Percentiles rank a stretch among this genome's conserved stretches.
Evolutionary conservation across 345 rosid genomes (phyloP).

Genomic region (Passiflora organensis): DNA sequence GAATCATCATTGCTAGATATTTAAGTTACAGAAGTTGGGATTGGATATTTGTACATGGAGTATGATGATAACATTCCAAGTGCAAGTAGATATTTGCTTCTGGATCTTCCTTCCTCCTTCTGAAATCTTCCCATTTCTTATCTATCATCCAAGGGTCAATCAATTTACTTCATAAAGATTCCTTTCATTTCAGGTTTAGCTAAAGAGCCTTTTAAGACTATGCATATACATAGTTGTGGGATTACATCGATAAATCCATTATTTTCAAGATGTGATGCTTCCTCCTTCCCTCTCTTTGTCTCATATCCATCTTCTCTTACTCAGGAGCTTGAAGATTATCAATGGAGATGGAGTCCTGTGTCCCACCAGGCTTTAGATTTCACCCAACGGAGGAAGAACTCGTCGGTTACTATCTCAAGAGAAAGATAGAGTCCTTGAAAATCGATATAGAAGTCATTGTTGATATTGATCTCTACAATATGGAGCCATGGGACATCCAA

Average conservation of each 20-base stretch:
- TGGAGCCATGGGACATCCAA: slow-evolving; percentile 99
- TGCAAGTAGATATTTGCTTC: no score
- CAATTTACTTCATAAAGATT: no score
- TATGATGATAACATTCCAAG: slow-evolving; percentile 18
- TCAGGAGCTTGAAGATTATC: slow-evolving; percentile 11
- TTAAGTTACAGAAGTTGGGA: slow-evolving; percentile 17
- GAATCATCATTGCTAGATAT: slow-evolving; percentile 28
- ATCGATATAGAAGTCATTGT: slow-evolving; percentile 76
- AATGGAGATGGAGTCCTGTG: slow-evolving; percentile 63
- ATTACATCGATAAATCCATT: no score
- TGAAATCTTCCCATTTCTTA: no score
- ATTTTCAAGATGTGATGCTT: no score
- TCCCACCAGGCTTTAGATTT: slow-evolving; percentile 95
- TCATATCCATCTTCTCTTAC: slow-evolving; percentile 5
- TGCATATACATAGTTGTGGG: no score
- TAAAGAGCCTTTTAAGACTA: no score
- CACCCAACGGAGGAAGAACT: slow-evolving; percentile 98
- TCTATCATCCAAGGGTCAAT: no score
- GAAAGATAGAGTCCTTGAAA: slow-evolving; percentile 68
- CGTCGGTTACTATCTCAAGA: slow-evolving; percentile 81
- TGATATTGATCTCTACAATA: slow-evolving; percentile 88
- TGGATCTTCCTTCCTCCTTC: no score
- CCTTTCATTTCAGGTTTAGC: no score
- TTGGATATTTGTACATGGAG: slow-evolving; percentile 11
- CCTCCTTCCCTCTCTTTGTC: neutral